These are phyloP conservation scores for Penicillium glabrum DNA, from an alignment of 2,329 filamentous ascomycete species.

Conservation along the genomic window DNA sequence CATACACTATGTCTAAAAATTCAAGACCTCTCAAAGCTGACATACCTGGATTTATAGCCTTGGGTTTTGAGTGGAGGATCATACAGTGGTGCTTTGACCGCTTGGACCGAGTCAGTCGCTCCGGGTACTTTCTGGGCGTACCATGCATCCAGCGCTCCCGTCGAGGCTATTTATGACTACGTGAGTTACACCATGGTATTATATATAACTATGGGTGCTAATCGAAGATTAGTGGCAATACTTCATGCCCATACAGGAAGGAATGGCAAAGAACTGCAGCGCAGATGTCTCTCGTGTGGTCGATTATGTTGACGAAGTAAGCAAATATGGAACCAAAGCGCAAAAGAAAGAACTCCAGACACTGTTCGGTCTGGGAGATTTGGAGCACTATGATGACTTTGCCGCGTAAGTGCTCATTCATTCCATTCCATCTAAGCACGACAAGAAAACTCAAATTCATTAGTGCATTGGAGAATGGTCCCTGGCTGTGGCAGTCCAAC, in stretches of 20 bases:
- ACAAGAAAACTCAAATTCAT: slow-evolving; percentile 1
- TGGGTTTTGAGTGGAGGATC: slow-evolving; percentile 60
- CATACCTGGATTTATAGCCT: slow-evolving; percentile 37
- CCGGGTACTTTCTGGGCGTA: slow-evolving; percentile 63
- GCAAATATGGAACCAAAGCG: slow-evolving; percentile 43
- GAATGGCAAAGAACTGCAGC: slow-evolving; percentile 61
- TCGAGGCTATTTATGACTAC: slow-evolving; percentile 57
- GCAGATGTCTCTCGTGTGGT: slow-evolving; percentile 53
- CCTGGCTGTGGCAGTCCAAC: slow-evolving; percentile 59
- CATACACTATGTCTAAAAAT: background rate
- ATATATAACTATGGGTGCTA: background rate
- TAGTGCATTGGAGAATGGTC: slow-evolving; percentile 55
- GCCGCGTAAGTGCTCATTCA: slow-evolving; percentile 31
- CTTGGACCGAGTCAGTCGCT: slow-evolving; percentile 54
- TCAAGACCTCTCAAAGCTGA: background rate
- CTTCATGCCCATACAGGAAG: slow-evolving; percentile 56
- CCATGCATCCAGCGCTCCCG: slow-evolving; percentile 56
- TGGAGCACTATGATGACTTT: slow-evolving; percentile 56
- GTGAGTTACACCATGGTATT: slow-evolving; percentile 17
- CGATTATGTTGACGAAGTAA: slow-evolving; percentile 54
- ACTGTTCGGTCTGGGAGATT: slow-evolving; percentile 52
- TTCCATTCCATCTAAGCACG: background rate
- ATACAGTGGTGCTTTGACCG: slow-evolving; percentile 57
- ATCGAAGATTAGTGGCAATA: slow-evolving; percentile 51
- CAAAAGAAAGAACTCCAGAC: slow-evolving; percentile 50